Base-by-base conservation (phyloP, 768 basidiomycete species). In the Tubosaeta sp. region DNA sequence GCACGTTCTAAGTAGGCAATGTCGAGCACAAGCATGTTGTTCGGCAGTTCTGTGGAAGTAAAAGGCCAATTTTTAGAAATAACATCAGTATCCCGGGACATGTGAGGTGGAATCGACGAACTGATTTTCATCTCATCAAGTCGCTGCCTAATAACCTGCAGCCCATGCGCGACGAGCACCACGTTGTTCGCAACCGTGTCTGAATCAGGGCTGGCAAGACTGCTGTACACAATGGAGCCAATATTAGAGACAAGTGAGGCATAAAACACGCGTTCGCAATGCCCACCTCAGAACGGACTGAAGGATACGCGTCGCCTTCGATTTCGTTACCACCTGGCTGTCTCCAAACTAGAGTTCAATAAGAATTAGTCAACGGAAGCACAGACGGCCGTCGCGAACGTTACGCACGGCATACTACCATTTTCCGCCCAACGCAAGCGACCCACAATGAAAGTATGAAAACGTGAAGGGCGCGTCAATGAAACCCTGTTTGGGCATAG, bases 41-140 rank as follows among this genome's bases (percentile, higher is more conserved):
- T 80, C 0, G 89, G 90, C 22, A 91, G 65, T 67, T 81, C 89
- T 90, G 44, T 11, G 21, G 7, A n/a, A 24, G 30, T 14, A 24
- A 16, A 13, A 16, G 18, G 8, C 27, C 25, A 13, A 30, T 22
- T 19, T 43, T n/a, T 43, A 24, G 22, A 42, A 19, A 14, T 41
- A 14, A 25, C 14, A 25, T 22, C 40, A 10, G 41, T 8, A n/a
- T n/a, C 41, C 29, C 9, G 11, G 18, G 25, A 27, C 16, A 29
- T 42, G 41, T n/a, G 11, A 2, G 14, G 35, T 38, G 9, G 19
- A 29, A 46, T 9, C 21, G 21, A 67, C 86, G 61, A 61, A 90
- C 89, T 86, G 61, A 90, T 87, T 69, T 82, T 83, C 79, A 90
- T 84, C 42, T 90, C 87, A 46, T 87, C 84, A 32, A 91, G 71